Base-by-base conservation (phyloP, 441 rosid species). In the Melastoma candidum region DNA sequence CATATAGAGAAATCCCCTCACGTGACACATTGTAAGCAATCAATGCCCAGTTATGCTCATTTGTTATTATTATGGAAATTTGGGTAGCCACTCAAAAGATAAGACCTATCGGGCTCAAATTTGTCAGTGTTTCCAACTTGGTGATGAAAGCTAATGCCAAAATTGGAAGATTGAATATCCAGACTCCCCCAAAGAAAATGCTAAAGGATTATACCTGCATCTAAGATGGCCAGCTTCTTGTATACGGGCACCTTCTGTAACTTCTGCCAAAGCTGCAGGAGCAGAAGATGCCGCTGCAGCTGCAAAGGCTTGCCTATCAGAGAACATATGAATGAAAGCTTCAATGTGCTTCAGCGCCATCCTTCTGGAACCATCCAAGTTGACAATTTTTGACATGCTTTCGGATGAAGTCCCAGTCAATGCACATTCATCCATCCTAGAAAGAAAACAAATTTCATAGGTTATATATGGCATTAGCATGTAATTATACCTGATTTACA, bases 171-270 rank as follows among this genome's bases (percentile, higher is more conserved):
- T 29, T 29, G 3, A 29, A 3, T 29, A 29, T 29, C 36, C 7
- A 29, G 3, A 29, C 3, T 29, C 36, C 7, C 36, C 36, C 55
- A 68, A 54, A 49, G 32, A 12, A 53, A 49, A 50, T 46, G 11
- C 44, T 49, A 51, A 26, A 52, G 9, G 26, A 44, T 26, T 41
- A 25, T 41, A 89, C 97, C 96, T 88, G 97, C 95, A 93, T 82
- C 97, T 77, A 49, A 93, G 77, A 67, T 84, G 92, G 47, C 97
- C 95, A 22, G 97, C 95, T 81, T 93, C 98, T 71, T 73, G 96
- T 62, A 93, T 89, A 26, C 86, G 90, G 64, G 90, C 97, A 69
- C 75, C 76, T 70, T 93, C 95, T 5, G 95, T 78, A 51, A 86
- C 90, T 74, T 89, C 95, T 17, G 81, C 74, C 66, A 93, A 61